Conservation (phyloP, 176 grass and related monocot genomes). For the Carex parvula region DNA sequence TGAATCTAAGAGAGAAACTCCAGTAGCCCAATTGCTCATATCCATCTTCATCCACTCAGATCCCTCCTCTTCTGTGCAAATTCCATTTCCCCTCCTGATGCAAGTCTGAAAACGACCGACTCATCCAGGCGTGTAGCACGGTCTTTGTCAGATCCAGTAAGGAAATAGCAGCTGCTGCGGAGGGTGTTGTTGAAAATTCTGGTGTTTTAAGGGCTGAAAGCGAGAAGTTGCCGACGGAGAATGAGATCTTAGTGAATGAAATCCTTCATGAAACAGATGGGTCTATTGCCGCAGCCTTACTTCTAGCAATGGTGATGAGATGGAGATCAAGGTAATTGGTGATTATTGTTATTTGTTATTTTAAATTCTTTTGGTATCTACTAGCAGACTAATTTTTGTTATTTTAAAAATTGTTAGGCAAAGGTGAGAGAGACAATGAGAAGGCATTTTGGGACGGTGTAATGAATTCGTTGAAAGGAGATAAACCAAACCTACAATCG, state of each 20-base stretch:
- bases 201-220: neutral
- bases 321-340: constrained; percentile 53
- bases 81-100: constrained; percentile 2
- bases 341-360: neutral
- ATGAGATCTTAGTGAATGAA: constrained; percentile 90
- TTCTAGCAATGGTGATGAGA: constrained; percentile 26
- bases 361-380: neutral
- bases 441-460: constrained; percentile 87
- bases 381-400: neutral
- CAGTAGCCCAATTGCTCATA: constrained; percentile 54
- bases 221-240: constrained; percentile 52
- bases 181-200: neutral
- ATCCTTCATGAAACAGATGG: constrained; percentile 59
- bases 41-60: constrained; percentile 40
- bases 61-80: constrained; percentile 25
- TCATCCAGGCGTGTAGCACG: constrained; percentile 41
- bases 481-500: constrained; percentile 65
- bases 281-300: constrained; percentile 37
- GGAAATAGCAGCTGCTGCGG: constrained; percentile 14
- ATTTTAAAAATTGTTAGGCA: constrained; percentile 25
- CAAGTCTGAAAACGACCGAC: neutral
- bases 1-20: constrained; percentile 56
- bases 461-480: constrained; percentile 56
- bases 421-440: constrained; percentile 78
- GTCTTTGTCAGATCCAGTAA: constrained; percentile 37